Evolutionary conservation across 228 moss, liverwort and hornwort species (phyloP), one percentile per base, ranked within the genome.

Genomic region (Sphagnum magellanicum): DNA sequence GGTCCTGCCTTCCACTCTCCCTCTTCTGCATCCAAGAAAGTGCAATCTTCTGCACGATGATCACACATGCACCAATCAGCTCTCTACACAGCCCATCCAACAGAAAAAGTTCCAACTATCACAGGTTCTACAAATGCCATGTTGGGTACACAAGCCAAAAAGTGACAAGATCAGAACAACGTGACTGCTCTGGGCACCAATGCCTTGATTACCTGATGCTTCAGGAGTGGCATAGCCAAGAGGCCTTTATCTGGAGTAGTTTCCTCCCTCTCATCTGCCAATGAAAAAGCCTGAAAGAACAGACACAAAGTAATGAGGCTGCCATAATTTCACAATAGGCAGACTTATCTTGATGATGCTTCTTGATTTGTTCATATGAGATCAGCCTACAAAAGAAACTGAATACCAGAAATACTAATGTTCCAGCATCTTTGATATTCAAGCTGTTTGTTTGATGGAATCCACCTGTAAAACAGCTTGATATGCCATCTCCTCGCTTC

Each of bases 21-120:
- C 92, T 79, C n/a, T 90, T 84, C 68, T 82, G 77, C 98, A 98
- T 98, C 98, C 98, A 98, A 17, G 84, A 73, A 53, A 94, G 77
- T 46, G 98, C 98, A 71, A 98, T 81, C 76, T 75, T 90, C 98
- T 98, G 84, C 65, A 78, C 3, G 32, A 32, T 32, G 32, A 32
- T 32, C 32, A 32, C 32, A 32, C 32, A 32, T 32, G 32, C 32
- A 32, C 3, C 32, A 32, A 32, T 32, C 32, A 32, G 32, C 32
- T 32, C 32, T 32, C 32, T 32, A 32, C 32, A 32, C 3, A 32
- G 32, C 32, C 32, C 32, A 32, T 32, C 32, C 32, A 32, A 32
- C 32, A 32, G 32, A 32, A 32, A 32, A 32, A 32, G 32, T 32
- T 3, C 32, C 32, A 32, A 32, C 32, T 32, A 32, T 32, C 32